Evolutionary conservation across 768 basidiomycete genomes (phyloP).

Genomic region (Nidula microcarpa): DNA sequence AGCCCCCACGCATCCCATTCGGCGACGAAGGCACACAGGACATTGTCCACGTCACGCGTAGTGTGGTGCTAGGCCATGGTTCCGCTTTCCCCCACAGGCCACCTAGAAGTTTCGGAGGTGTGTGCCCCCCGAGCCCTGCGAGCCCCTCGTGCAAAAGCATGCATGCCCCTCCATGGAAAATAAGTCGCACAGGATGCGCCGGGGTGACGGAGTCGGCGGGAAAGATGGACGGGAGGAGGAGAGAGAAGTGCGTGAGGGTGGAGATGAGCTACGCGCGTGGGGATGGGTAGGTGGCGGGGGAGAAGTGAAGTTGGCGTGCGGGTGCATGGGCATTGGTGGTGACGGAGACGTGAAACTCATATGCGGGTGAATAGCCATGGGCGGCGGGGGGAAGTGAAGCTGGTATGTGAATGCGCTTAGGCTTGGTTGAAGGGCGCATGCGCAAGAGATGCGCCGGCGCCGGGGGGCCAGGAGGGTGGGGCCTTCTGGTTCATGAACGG

Average conservation of each 20-base stretch:
- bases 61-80: slow-evolving; percentile 10
- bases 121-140: slow-evolving; percentile 23
- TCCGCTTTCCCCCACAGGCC: slow-evolving; percentile 20
- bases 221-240: slow-evolving; percentile 22
- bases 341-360: too few relatives aligned
- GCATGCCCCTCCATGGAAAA: slow-evolving; percentile 71
- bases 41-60: slow-evolving; percentile 69
- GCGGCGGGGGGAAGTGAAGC: too few relatives aligned
- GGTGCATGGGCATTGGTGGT: too few relatives aligned
- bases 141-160: slow-evolving; percentile 62
- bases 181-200: slow-evolving; percentile 49
- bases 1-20: slow-evolving; percentile 50
- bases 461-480: too few relatives aligned
- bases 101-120: slow-evolving; percentile 6
- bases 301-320: neutral
- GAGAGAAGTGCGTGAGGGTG: slow-evolving; percentile 50
- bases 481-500: too few relatives aligned
- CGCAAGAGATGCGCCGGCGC: too few relatives aligned
- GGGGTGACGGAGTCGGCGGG: slow-evolving; percentile 11
- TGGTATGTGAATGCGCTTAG: too few relatives aligned
- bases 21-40: slow-evolving; percentile 54
- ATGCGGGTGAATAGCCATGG: too few relatives aligned
- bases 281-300: neutral
- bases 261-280: slow-evolving; percentile 34
- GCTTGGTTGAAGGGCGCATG: too few relatives aligned